Evolutionary conservation across 306 rosid genomes (phyloP), one percentile per base, ranked within the genome.

Genomic region (Hippophae gyantsensis): DNA sequence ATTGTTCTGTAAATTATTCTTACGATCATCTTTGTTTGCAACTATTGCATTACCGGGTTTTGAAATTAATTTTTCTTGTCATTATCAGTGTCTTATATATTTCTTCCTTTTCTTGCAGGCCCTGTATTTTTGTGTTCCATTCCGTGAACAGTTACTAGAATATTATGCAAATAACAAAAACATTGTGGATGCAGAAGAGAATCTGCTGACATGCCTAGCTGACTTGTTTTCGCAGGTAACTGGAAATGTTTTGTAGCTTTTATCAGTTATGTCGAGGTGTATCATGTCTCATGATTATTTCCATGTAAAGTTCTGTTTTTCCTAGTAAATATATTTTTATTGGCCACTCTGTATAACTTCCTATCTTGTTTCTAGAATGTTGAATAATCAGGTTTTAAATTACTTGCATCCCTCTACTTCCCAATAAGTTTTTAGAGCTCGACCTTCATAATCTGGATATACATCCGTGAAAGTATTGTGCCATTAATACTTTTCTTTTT

Each of bases 121-220:
- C 13, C 89, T 93, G 60, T 93, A 93, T 74, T 93, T 93, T 66
- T 93, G 99, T 63, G 99, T 89, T 73, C 99, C 99, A 46, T 93
- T 93, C 71, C 99, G 99, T 2, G 97, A 93, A 58, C 97, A 93
- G 56, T 78, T 93, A 63, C 71, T 93, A 48, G 95, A 89, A 59
- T 93, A 86, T 64, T 93, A 89, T 77, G 81, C 90, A 62, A 89
- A 62, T 78, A 79, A 66, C 82, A 93, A 80, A 76, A 84, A 67
- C 69, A 42, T 69, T 70, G 88, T 76, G 65, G 97, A 86, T 23
- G 79, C 63, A 10, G 97, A 93, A 73, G 99, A 93, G 75, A 93
- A 93, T 83, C 99, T 93, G 46, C 77, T 93, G 76, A 93, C 99
- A 46, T 93, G 97, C 79, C 75, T 93, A 61, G 99, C 97, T 9